Evolutionary conservation across 441 rosid species (phyloP).

Genomic region (Syzygium syzygioides): DNA sequence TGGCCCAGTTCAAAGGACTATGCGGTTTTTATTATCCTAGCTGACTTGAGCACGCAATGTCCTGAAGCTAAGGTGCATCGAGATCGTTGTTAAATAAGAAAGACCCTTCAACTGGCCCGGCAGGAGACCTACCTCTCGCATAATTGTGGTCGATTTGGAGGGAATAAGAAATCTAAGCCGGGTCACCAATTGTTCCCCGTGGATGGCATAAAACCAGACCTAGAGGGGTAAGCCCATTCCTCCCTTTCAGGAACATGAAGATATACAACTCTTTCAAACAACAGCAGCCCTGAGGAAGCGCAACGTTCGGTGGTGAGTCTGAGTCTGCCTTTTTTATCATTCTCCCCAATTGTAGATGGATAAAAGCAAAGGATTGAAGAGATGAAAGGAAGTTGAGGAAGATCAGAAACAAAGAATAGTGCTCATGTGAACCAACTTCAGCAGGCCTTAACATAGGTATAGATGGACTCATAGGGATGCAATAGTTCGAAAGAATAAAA

Average conservation of each 20-base stretch:
- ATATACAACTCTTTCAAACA: background rate
- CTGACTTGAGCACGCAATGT: background rate
- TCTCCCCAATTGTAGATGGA: background rate
- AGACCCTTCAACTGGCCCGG: background rate
- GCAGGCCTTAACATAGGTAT: fast-evolving
- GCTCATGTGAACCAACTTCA: background rate
- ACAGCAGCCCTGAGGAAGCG: background rate
- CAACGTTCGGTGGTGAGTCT: background rate
- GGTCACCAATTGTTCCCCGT: background rate
- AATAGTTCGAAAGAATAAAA: background rate
- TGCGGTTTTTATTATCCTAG: background rate
- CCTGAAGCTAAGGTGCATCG: background rate
- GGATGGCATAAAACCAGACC: background rate
- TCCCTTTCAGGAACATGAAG: background rate
- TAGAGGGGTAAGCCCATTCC: background rate
- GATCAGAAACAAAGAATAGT: background rate
- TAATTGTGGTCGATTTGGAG: too few relatives aligned
- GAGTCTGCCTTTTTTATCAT: background rate
- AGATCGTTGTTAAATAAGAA: background rate
- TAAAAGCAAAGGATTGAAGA: background rate
- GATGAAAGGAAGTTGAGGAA: background rate
- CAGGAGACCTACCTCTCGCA: background rate
- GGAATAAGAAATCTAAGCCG: background rate
- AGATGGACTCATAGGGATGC: background rate
- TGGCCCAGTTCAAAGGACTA: background rate